Evolutionary conservation across 208 protist species (phyloP), one percentile per base, ranked within the genome.

Genomic region (Porcisia hertigi): DNA sequence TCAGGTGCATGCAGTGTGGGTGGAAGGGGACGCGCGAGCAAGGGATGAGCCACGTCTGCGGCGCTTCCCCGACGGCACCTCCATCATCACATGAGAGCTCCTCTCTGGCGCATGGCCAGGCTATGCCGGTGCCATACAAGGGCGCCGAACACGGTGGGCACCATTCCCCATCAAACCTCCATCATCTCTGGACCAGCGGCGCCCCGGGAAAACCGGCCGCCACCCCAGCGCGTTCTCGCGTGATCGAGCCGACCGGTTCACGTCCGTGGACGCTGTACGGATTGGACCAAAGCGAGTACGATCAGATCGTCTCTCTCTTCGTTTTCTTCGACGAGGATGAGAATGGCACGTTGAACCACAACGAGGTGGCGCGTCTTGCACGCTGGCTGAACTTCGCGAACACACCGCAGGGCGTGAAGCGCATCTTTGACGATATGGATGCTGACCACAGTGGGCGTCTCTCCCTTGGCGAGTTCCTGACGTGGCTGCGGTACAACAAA

Each of bases 381-480:
- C 82, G 85, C 6, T 95, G 90, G 92, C 83, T 96, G 34, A 96
- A 96, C 83, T 96, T 92, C 80, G 88, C 88, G 12, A 81, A 82
- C 20, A 86, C 82, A 9, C 84, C 81, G 2, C 45, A 83, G 69
- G 89, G 94, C 43, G 87, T 97, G 45, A 81, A 95, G 71, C 74
- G 79, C 69, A 95, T 97, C 39, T 97, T 97, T 59, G 63, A 75
- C 55, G 88, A 88, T 58, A 96, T 96, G 92, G 90, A 96, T 81
- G 34, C 62, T 14, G 84, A 94, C 69, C 63, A 78, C 43, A 90
- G 79, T 47, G 90, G 90, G 12, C 84, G 71, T 36, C 82, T 96
- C 34, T 88, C 81, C 18, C 79, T 93, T 0, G 84, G 81, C 23
- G 92, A 95, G 82, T 95, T 97, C 73, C 75, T 94, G 20, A 92